These are phyloP conservation scores for Iberis pinnata DNA, from an alignment of 345 rosid species.

Conservation along the genomic window DNA sequence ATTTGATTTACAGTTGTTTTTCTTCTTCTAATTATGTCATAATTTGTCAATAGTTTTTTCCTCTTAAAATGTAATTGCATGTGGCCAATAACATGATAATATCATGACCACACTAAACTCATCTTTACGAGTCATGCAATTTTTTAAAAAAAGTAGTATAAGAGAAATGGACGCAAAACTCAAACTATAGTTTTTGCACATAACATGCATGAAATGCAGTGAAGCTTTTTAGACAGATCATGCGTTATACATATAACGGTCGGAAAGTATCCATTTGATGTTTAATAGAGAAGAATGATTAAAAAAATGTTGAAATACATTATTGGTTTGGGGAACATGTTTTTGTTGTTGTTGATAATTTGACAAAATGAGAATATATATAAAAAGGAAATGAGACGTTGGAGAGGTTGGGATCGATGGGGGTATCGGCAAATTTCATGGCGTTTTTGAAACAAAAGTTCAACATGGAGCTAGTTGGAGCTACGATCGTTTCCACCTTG, in stretches of 20 bases:
- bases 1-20: not conserved
- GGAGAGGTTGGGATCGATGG: constrained; percentile 56
- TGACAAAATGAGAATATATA: not conserved
- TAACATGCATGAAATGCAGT: constrained; percentile 1
- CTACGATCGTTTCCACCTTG: constrained; percentile 39
- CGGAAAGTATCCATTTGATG: too few relatives aligned
- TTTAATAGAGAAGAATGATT: too few relatives aligned
- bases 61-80: not conserved
- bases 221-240: not conserved
- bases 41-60: too few relatives aligned
- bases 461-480: constrained; percentile 46
- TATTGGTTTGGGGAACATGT: too few relatives aligned
- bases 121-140: constrained; percentile 13
- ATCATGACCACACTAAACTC: constrained; percentile 16
- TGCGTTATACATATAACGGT: not conserved
- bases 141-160: not conserved
- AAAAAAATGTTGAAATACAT: too few relatives aligned
- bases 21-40: not conserved
- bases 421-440: constrained; percentile 48
- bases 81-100: constrained; percentile 17
- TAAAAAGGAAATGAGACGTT: constrained; percentile 62
- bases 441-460: constrained; percentile 43
- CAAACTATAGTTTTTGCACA: too few relatives aligned
- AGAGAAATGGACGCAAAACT: too few relatives aligned
- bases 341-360: not conserved